Evolutionary conservation across 257 asterid species (phyloP), one percentile per base, ranked within the genome.

Genomic region (Jaltomata sinuosa): DNA sequence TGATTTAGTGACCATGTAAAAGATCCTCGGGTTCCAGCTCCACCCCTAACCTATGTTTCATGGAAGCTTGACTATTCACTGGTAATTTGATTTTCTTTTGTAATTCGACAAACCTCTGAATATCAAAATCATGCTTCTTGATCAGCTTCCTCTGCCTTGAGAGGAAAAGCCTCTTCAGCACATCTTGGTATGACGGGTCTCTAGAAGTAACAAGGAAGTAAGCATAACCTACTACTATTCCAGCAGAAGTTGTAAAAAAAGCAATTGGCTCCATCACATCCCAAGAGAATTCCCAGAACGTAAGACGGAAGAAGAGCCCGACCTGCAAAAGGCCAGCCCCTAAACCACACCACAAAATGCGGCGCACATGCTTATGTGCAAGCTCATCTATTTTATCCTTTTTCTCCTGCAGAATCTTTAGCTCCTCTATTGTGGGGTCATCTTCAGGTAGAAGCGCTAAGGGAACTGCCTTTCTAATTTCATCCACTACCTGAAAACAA

Each of bases 231-330:
- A 96, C 27, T 25, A 96, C 93, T 40, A 96, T 89, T 52, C 99
- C 97, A 2, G 93, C 65, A 49, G 98, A 54, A 18, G 97, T 94
- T 5, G 94, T 88, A 91, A 94, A 94, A 84, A 96, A 96, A 3
- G 97, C 97, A 55, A 94, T 91, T 6, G 98, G 99, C 87, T 96
- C 99, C 99, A 96, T 96, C 57, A 94, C 97, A 16, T 96, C 97
- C 99, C 99, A 96, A 76, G 98, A 94, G 84, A 94, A 96, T 84
- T 96, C 99, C 99, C 99, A 96, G 87, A 91, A 96, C 0, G 99
- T 96, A 6, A 96, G 92, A 54, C 99, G 98, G 65, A 96, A 96
- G 94, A 96, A 96, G 72, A 95, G 93, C 7, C 97, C 96, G 0
- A 94, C 97, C 53, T 93, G 96, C 12, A 86, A 82, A 77, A 96